These are phyloP conservation scores for Chlorella sorokiniana DNA, from an alignment of 139 green algal species.

Conservation along the genomic window DNA sequence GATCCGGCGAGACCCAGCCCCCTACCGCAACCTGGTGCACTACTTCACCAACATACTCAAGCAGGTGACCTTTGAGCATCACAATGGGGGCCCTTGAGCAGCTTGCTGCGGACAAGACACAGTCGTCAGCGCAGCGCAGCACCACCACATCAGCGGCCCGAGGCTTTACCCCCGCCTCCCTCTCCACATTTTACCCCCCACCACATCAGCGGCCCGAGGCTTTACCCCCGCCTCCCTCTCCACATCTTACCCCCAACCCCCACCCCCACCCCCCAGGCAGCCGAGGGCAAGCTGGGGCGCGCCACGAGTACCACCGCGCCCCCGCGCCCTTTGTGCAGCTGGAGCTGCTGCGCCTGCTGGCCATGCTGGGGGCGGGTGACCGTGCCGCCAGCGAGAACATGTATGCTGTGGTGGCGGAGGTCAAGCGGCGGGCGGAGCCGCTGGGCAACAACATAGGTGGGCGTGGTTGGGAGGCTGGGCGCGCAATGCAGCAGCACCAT, in stretches of 20 bases:
- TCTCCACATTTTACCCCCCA: not conserved
- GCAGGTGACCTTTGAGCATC: conserved; percentile 64
- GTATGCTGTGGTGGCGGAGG: conserved; percentile 79
- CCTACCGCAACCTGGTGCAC: conserved; percentile 88
- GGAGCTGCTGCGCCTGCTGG: conserved; percentile 92
- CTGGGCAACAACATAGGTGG: conserved; percentile 48
- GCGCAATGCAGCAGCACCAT: not conserved
- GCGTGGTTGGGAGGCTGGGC: not conserved
- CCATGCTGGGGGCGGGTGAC: conserved; percentile 80
- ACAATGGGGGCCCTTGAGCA: too few relatives aligned
- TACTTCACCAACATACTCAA: conserved; percentile 96
- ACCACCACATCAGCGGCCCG: not conserved
- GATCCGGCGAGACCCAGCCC: conserved; percentile 58
- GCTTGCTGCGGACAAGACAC: too few relatives aligned
- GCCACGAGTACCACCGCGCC: conserved; percentile 92
- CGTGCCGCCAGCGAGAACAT: conserved; percentile 78
- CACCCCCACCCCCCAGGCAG: conserved; percentile 53
- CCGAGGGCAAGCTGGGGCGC: conserved; percentile 89
- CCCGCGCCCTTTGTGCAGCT: conserved; percentile 99
- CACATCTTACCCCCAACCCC: not conserved
- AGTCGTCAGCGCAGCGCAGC: too few relatives aligned
- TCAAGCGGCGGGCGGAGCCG: conserved; percentile 49
- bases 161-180: not conserved
- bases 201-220: not conserved
- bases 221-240: not conserved